phyloP scores from a whole-genome alignment of 1,139 yeast genomes.

The Lodderomyces theae region DNA sequence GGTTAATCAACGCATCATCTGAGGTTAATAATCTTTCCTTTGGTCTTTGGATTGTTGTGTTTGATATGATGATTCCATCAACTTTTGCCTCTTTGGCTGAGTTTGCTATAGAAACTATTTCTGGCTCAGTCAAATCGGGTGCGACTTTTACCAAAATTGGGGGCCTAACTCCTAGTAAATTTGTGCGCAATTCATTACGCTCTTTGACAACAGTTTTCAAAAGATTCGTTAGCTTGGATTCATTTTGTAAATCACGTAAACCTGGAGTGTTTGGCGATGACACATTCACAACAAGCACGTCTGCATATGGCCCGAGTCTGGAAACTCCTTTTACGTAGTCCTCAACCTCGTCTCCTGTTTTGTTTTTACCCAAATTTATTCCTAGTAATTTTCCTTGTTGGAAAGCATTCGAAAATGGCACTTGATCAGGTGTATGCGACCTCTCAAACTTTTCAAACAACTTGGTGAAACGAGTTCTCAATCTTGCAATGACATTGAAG shows the following conservation, averaged over 20 bases:
- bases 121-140: constrained; percentile 83
- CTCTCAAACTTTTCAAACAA: constrained; percentile 23
- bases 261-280: constrained; percentile 98
- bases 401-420: constrained; percentile 52
- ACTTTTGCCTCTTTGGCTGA: constrained; percentile 75
- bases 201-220: constrained; percentile 63
- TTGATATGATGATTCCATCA: constrained; percentile 90
- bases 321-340: constrained; percentile 86
- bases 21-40: constrained; percentile 45
- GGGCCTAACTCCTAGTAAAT: constrained; percentile 47
- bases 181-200: constrained; percentile 46
- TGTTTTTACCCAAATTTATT: constrained; percentile 87
- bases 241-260: constrained; percentile 79
- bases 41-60: constrained; percentile 87
- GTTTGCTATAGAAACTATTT: constrained; percentile 77
- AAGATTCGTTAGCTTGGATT: constrained; percentile 64
- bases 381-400: constrained; percentile 67
- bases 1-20: constrained; percentile 39
- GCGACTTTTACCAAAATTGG: constrained; percentile 90
- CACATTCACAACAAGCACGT: constrained; percentile 86
- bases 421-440: constrained; percentile 22
- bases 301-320: constrained; percentile 79
- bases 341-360: constrained; percentile 81
- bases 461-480: constrained; percentile 57
- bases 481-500: constrained; percentile 61